A percentile compares a stretch with the other conserved stretches of the same genome.
Evolutionary conservation across 306 rosid genomes (phyloP).

Genomic region (apple (Malus domestica)): ASM211411v1 NC_041803.1:16223501-16224000

Average conservation of each 20-base stretch:
- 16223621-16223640: background rate
- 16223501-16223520: background rate
- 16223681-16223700: slow-evolving; percentile 4
- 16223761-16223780: slow-evolving; percentile 61
- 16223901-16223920: slow-evolving; percentile 60
- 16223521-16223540: background rate
- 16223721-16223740: slow-evolving; percentile 8
- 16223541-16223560: background rate
- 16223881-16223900: slow-evolving; percentile 95
- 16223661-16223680: slow-evolving; percentile 61
- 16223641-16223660: background rate
- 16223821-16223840: slow-evolving; percentile 18
- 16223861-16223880: slow-evolving; percentile 92
- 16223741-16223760: slow-evolving; percentile 44
- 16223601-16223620: background rate
- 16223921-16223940: background rate
- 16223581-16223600: background rate
- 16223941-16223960: background rate
- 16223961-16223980: background rate
- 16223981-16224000: background rate
- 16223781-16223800: slow-evolving; percentile 71
- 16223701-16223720: slow-evolving; percentile 20
- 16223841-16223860: slow-evolving; percentile 33
- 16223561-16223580: background rate
- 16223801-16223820: slow-evolving; percentile 26